Percentiles rank a stretch among this genome's conserved stretches.
phyloP scores from a whole-genome alignment of 2,329 filamentous ascomycete genomes.

The Karstenula rhodostoma region DNA sequence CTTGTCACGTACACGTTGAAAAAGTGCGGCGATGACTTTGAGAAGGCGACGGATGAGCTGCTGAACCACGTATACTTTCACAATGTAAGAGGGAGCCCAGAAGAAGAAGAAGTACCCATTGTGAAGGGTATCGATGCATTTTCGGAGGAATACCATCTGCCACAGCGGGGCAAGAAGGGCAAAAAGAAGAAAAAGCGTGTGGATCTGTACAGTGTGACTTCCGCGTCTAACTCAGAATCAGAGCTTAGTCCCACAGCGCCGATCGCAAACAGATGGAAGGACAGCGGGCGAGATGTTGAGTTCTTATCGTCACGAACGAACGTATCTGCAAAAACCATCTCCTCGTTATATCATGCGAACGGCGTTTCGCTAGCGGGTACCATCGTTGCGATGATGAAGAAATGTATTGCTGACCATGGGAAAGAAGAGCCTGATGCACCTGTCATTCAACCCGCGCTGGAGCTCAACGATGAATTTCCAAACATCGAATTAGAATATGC shows the following conservation, averaged over 20 bases:
- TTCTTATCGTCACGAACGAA: slow-evolving; percentile 65
- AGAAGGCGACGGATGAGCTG: slow-evolving; percentile 78
- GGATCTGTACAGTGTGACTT: slow-evolving; percentile 29
- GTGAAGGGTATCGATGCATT: slow-evolving; percentile 85
- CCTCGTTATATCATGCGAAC: slow-evolving; percentile 67
- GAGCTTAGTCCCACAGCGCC: slow-evolving; percentile 23
- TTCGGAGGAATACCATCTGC: slow-evolving; percentile 63
- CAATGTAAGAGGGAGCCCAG: slow-evolving; percentile 64
- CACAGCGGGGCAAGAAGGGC: slow-evolving; percentile 50
- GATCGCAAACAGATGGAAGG: slow-evolving; percentile 65
- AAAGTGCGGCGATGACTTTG: slow-evolving; percentile 72
- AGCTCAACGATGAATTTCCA: slow-evolving; percentile 64
- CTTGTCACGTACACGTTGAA: slow-evolving; percentile 73
- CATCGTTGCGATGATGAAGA: slow-evolving; percentile 62
- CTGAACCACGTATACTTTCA: slow-evolving; percentile 82
- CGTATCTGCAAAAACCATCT: slow-evolving; percentile 56
- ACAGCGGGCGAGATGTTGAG: slow-evolving; percentile 64
- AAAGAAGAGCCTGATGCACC: slow-evolving; percentile 50
- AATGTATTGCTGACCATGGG: slow-evolving; percentile 53
- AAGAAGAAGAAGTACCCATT: slow-evolving; percentile 47
- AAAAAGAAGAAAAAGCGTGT: slow-evolving; percentile 52
- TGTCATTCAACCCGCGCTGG: slow-evolving; percentile 59
- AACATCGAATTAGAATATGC: slow-evolving; percentile 58
- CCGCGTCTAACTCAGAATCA: slow-evolving; percentile 35
- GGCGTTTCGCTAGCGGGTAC: slow-evolving; percentile 64